Evolutionary conservation across 2,329 filamentous ascomycete species (phyloP).

Genomic region (Xylaria sp.): DNA sequence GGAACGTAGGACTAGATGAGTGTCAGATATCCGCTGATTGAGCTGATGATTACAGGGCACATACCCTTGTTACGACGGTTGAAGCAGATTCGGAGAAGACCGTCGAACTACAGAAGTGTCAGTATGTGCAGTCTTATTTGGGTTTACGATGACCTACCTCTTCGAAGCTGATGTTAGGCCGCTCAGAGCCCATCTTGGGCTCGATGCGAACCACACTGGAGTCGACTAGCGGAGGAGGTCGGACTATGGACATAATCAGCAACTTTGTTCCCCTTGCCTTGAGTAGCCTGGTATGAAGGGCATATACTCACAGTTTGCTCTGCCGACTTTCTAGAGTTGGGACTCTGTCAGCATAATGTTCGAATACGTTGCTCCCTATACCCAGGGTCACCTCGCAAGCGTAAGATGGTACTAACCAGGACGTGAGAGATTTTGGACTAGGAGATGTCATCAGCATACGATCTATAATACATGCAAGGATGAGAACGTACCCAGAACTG

Average conservation of each 20-base stretch:
- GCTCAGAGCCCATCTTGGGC: conserved; percentile 69
- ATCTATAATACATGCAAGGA: background rate
- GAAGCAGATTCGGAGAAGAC: conserved; percentile 72
- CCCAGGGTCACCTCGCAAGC: background rate
- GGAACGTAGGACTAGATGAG: conserved; percentile 62
- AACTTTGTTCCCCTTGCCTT: background rate
- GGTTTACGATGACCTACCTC: conserved; percentile 42
- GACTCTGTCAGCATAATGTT: background rate
- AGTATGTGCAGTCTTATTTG: background rate
- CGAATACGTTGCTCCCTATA: too few relatives aligned
- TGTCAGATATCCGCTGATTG: background rate
- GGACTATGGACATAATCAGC: conserved; percentile 42
- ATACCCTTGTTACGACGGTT: conserved; percentile 71
- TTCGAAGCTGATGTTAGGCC: conserved; percentile 85
- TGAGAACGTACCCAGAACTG: conserved; percentile 68
- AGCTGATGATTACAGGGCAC: background rate
- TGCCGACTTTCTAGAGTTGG: conserved; percentile 66
- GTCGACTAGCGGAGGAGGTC: conserved; percentile 82
- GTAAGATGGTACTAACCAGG: conserved; percentile 11
- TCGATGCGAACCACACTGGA: conserved; percentile 75
- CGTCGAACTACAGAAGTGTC: conserved; percentile 33
- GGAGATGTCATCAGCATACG: conserved; percentile 38
- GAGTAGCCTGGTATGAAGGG: background rate
- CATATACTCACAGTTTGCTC: conserved; percentile 63
- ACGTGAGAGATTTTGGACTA: conserved; percentile 22